Conservation (phyloP, 208 protist genomes). For the Wallacemonas rigidus region DNA sequence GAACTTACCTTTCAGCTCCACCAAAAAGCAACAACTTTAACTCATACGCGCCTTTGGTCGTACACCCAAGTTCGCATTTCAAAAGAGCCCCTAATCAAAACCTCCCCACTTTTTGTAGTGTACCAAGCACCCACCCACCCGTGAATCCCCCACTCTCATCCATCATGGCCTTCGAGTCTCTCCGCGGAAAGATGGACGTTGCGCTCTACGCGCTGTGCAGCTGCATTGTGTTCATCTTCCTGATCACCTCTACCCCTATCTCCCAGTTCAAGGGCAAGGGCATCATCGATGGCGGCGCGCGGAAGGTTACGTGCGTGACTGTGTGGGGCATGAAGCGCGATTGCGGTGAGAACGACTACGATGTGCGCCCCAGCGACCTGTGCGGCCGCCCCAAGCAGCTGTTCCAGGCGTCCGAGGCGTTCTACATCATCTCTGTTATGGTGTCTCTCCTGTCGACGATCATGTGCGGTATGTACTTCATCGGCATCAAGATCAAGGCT, state of each 20-base stretch:
- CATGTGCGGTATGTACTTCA: constrained; percentile 34
- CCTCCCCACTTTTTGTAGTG: not conserved
- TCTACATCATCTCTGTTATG: constrained; percentile 62
- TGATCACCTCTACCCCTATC: constrained; percentile 47
- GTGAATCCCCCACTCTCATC: constrained; percentile 7
- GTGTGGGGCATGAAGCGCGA: constrained; percentile 59
- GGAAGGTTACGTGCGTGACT: constrained; percentile 49
- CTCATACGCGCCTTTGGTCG: too few relatives aligned
- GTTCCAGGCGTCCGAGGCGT: constrained; percentile 53
- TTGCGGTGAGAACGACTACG: constrained; percentile 31
- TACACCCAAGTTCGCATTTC: too few relatives aligned
- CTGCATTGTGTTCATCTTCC: constrained; percentile 55
- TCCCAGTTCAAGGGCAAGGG: constrained; percentile 58
- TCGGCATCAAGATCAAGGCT: constrained; percentile 28
- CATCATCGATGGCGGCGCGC: constrained; percentile 19
- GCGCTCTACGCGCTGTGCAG: constrained; percentile 46
- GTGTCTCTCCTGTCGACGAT: constrained; percentile 33
- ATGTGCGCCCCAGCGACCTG: constrained; percentile 16
- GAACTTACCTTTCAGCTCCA: too few relatives aligned
- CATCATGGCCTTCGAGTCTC: constrained; percentile 54
- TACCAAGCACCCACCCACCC: not conserved
- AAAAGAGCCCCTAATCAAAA: too few relatives aligned
- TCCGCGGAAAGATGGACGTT: constrained; percentile 40
- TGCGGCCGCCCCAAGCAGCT: constrained; percentile 32
- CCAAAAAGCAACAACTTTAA: too few relatives aligned